Conservation (phyloP, 225 moss, liverwort and hornwort genomes). For the Marchantia polymorpha region DNA sequence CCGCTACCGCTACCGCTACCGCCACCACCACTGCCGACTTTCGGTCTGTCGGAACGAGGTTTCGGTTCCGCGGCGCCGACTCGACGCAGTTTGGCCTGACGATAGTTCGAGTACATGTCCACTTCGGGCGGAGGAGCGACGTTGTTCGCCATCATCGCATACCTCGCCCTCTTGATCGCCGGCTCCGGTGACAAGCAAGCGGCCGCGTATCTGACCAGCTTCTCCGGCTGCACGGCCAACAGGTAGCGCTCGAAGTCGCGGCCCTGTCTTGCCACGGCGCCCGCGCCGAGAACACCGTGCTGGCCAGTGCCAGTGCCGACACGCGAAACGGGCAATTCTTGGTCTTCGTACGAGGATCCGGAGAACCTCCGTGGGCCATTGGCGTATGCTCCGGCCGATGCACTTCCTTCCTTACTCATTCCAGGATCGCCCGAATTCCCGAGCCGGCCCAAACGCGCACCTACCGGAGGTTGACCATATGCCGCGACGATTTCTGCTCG, state of each 20-base stretch:
- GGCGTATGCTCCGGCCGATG: not conserved
- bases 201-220: constrained; percentile 33
- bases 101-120: constrained; percentile 42
- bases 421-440: not conserved
- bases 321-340: not conserved
- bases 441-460: not conserved
- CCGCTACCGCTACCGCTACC: constrained; percentile 15
- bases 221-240: constrained; percentile 40
- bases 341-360: constrained; percentile 24
- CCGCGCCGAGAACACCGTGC: constrained; percentile 24
- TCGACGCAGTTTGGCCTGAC: constrained; percentile 33
- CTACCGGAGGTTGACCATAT: not conserved
- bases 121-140: constrained; percentile 21
- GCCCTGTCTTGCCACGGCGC: constrained; percentile 16
- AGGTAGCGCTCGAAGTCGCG: constrained; percentile 39
- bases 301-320: not conserved
- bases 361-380: constrained; percentile 29
- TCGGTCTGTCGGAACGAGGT: not conserved
- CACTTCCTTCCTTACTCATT: not conserved
- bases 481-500: constrained; percentile 13
- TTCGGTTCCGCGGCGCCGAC: constrained; percentile 7
- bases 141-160: constrained; percentile 16
- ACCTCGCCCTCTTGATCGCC: constrained; percentile 8
- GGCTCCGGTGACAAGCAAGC: constrained; percentile 38
- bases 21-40: too few relatives aligned